These are phyloP conservation scores for Glebionis coronaria DNA, from an alignment of 129 eudicot species.

Conservation along the genomic window DNA sequence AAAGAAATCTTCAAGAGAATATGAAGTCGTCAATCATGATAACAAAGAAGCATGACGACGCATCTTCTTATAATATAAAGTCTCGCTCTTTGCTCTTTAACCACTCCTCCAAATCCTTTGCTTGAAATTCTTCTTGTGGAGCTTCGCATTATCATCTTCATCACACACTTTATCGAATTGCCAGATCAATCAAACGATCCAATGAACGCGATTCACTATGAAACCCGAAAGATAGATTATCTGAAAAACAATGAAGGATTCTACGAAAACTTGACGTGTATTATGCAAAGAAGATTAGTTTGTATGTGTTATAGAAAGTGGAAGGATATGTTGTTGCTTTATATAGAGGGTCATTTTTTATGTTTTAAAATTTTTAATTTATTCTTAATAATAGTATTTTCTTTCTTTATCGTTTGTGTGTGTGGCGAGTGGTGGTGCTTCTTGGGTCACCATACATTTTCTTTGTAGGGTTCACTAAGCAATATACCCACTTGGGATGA, in stretches of 20 bases:
- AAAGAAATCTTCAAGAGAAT: neutral
- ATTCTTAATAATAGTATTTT: neutral
- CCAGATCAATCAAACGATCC: neutral
- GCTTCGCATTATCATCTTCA: conserved; percentile 49
- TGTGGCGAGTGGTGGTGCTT: conserved; percentile 28
- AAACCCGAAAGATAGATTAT: neutral
- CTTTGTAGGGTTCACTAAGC: conserved; percentile 28
- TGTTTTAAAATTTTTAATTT: neutral
- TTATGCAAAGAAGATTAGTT: neutral
- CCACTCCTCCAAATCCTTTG: conserved; percentile 73
- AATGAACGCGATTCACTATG: neutral
- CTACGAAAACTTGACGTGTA: conserved; percentile 11
- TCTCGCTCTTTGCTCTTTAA: conserved; percentile 82
- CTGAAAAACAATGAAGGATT: neutral
- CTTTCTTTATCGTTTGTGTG: neutral
- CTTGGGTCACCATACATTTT: conserved; percentile 33
- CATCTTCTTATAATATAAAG: conserved; percentile 90
- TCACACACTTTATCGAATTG: neutral
- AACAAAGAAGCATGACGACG: conserved; percentile 93
- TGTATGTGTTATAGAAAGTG: conserved; percentile 25
- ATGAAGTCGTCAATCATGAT: conserved; percentile 59
- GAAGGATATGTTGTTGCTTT: conserved; percentile 16
- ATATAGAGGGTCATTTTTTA: conserved; percentile 23
- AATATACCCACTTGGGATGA: conserved; percentile 22
- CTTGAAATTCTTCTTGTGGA: conserved; percentile 67